These are phyloP conservation scores for Aspergillus brunneoviolaceus DNA, from an alignment of 2,329 filamentous ascomycete species.

Conservation along the genomic window DNA sequence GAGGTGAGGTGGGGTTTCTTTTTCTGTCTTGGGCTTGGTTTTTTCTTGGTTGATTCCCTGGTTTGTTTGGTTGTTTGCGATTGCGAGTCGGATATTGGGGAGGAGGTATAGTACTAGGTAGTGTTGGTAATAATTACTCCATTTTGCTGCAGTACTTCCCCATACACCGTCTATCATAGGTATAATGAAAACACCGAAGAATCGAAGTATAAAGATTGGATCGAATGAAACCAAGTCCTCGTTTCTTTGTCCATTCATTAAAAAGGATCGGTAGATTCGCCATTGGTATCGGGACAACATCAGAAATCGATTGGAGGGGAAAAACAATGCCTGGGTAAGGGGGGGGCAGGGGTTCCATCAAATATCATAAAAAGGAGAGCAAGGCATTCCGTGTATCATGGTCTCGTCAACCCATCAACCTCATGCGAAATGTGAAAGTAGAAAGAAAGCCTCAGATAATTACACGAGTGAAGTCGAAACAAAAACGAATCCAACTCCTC, in stretches of 20 bases:
- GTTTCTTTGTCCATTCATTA: not conserved
- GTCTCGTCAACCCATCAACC: constrained; percentile 23
- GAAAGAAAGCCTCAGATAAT: not conserved
- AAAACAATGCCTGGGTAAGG: not conserved
- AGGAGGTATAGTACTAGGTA: no score
- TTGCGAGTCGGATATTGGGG: no score
- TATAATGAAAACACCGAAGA: not conserved
- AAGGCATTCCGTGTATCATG: constrained; percentile 24
- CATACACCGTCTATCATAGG: not conserved
- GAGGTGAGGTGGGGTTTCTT: not conserved
- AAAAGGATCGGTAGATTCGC: constrained; percentile 2
- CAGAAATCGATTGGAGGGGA: not conserved
- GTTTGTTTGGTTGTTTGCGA: not conserved
- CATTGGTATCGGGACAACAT: not conserved
- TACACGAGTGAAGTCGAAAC: not conserved
- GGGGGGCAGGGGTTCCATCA: constrained; percentile 1
- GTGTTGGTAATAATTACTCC: no score
- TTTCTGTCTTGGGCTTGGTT: constrained; percentile 1
- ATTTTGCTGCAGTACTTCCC: no score
- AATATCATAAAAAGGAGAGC: constrained; percentile 9
- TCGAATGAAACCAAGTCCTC: not conserved
- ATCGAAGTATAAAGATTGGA: not conserved
- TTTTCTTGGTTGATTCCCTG: constrained; percentile 22
- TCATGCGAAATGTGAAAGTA: constrained; percentile 5
- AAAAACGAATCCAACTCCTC: constrained; percentile 4